These are phyloP conservation scores for Xerocomellus chrysenteron DNA, from an alignment of 768 basidiomycete species.

Conservation along the genomic window DNA sequence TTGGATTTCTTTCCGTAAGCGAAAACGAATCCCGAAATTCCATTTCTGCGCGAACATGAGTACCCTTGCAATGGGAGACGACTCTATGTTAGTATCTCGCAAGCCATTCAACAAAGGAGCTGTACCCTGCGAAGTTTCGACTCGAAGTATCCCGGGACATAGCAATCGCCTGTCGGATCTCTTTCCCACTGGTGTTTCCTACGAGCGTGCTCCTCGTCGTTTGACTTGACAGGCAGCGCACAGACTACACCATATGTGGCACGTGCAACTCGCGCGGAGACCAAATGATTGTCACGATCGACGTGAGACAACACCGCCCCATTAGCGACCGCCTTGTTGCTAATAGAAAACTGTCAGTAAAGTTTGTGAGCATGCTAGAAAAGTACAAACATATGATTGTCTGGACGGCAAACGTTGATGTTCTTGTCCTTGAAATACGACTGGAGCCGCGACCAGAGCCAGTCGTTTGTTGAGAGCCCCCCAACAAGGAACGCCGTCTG, in stretches of 20 bases:
- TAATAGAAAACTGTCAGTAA: background rate
- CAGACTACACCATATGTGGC: conserved; percentile 8
- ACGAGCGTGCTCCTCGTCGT: background rate
- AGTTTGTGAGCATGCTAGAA: background rate
- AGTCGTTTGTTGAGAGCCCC: conserved; percentile 6
- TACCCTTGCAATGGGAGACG: background rate
- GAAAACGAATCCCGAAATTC: conserved; percentile 13
- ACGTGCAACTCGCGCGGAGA: conserved; percentile 3
- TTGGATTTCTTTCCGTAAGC: background rate
- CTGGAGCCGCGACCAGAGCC: conserved; percentile 12
- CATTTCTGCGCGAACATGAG: background rate
- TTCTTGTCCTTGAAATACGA: conserved; percentile 4
- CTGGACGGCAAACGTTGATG: conserved; percentile 3
- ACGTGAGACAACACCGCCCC: conserved; percentile 10
- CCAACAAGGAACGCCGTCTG: conserved; percentile 18
- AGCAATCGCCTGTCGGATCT: conserved; percentile 3
- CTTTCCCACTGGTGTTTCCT: conserved; percentile 9
- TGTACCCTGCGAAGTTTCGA: conserved; percentile 8
- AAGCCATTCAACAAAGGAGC: background rate
- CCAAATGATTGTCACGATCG: background rate
- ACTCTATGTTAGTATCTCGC: background rate
- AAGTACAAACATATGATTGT: conserved; percentile 6
- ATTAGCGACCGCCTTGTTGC: conserved; percentile 9
- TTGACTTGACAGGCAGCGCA: conserved; percentile 1
- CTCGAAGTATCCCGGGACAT: conserved; percentile 16